Base-by-base conservation (phyloP, 768 basidiomycete species). In the Trametes meyenii region DNA sequence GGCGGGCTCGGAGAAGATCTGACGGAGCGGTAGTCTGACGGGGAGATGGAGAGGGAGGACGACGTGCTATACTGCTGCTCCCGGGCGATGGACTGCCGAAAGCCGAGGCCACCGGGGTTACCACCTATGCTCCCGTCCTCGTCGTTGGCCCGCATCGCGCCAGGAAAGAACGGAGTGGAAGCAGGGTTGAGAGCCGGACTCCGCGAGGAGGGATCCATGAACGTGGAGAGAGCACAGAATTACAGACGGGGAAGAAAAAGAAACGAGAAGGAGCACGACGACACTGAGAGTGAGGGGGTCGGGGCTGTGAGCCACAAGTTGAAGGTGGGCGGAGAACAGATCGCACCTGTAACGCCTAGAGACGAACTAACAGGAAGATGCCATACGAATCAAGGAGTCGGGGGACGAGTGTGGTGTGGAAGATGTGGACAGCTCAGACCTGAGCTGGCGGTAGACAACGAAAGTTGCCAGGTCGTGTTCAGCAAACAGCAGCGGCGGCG, bases 101-200 rank as follows among this genome's bases (percentile, higher is more conserved):
- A 82, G 56, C 75, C 75, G 45, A 82, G 72, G 61, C 76, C 76
- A 68, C 71, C 29, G 29, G 8, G 29, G 29, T 33, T 33, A 33
- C 29, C 29, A 33, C 29, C 29, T 33, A 33, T 74, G 50, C 73
- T 66, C 48, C 75, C 77, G 55, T 87, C 86, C 60, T 87, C 85
- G 58, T 86, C 86, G 68, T 71, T 77, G 66, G 78, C 70, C 65
- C 85, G 85, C 67, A 84, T 69, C 69, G 79, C 82, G 56, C 88
- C 88, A 63, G 91, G 91, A 73, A 91, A 91, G 82, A 93, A 93
- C 52, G 91, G 91, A 72, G 86, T 86, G 60, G 90, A 93, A 63
- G 89, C 81, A 65, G 91, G 90, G 75, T 92, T 92, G 68, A 92
- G 78, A 61, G 88, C 81, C 69, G 84, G 87, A 69, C 85, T 89